A percentile compares a stretch with the other conserved stretches of the same genome.
These are phyloP conservation scores for Cadophora malorum DNA, from an alignment of 2,329 filamentous ascomycete genomes.

Conservation along the genomic window DNA sequence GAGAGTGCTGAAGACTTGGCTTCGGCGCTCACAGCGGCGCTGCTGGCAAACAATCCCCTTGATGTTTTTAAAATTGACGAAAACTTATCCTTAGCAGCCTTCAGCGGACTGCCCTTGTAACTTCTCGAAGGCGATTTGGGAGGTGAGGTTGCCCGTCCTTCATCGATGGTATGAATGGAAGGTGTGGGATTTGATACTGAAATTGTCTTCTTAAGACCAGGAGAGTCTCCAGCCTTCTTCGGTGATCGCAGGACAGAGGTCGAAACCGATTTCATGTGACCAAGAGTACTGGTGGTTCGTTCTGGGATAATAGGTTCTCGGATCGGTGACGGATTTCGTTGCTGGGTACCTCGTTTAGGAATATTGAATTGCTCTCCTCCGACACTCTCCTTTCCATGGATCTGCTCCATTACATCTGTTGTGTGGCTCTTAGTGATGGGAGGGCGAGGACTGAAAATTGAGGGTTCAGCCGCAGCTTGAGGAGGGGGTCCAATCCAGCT, in stretches of 20 bases:
- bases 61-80: slow-evolving; percentile 91
- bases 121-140: slow-evolving; percentile 62
- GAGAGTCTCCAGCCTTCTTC: slow-evolving; percentile 46
- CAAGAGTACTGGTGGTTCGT: slow-evolving; percentile 45
- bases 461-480: slow-evolving; percentile 39
- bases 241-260: slow-evolving; percentile 64
- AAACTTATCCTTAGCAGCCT: slow-evolving; percentile 90
- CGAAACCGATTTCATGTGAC: slow-evolving; percentile 68
- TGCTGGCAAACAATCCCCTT: slow-evolving; percentile 84
- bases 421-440: slow-evolving; percentile 65
- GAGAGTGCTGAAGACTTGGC: slow-evolving; percentile 64
- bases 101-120: slow-evolving; percentile 78
- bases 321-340: slow-evolving; percentile 41
- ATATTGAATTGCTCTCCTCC: slow-evolving; percentile 55
- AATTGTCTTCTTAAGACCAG: slow-evolving; percentile 60
- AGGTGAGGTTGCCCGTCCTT: slow-evolving; percentile 36
- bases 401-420: slow-evolving; percentile 65
- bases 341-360: slow-evolving; percentile 50
- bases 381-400: slow-evolving; percentile 56
- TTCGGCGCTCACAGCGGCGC: slow-evolving; percentile 67
- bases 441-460: slow-evolving; percentile 55
- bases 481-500: slow-evolving; percentile 67
- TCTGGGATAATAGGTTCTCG: slow-evolving; percentile 41
- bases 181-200: slow-evolving; percentile 64
- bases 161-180: slow-evolving; percentile 57